Evolutionary conservation across 805 yeast species (phyloP).

Genomic region (Candida rishiriensis): DNA sequence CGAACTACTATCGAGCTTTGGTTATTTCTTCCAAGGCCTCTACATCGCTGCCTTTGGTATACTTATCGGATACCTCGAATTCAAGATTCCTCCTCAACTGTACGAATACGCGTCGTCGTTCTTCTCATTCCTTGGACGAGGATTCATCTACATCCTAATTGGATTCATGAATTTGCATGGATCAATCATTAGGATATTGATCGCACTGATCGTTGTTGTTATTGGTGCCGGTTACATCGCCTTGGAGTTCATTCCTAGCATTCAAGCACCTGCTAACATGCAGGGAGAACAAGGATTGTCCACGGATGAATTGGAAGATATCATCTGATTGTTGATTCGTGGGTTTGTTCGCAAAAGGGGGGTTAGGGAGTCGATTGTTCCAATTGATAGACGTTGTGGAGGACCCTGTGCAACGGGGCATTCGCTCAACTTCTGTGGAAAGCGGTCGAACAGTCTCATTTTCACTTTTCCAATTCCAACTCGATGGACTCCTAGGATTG

Average conservation of each 20-base stretch:
- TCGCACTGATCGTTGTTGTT: conserved; percentile 54
- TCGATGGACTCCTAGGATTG: no score
- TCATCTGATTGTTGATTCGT: conserved; percentile 23
- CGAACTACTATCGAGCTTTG: conserved; percentile 39
- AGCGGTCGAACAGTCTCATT: no score
- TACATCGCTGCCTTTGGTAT: conserved; percentile 53
- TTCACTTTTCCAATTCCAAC: no score
- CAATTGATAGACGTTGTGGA: no score
- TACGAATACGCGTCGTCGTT: conserved; percentile 62
- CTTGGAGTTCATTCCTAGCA: conserved; percentile 68
- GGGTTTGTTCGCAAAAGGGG: no score
- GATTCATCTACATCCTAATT: conserved; percentile 50
- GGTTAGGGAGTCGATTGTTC: no score
- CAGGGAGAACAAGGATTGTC: conserved; percentile 42
- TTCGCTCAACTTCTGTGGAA: no score
- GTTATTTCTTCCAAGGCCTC: conserved; percentile 52
- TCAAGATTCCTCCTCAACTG: conserved; percentile 53
- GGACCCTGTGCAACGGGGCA: no score
- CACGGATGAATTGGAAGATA: conserved; percentile 31
- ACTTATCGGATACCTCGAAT: conserved; percentile 44
- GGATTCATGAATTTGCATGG: conserved; percentile 48
- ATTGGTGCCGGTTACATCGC: conserved; percentile 57
- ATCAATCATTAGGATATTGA: conserved; percentile 47
- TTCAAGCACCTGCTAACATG: conserved; percentile 82
- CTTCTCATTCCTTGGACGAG: conserved; percentile 73